Conservation (phyloP, 129 eudicot species). For the Artemisia argyi region DNA sequence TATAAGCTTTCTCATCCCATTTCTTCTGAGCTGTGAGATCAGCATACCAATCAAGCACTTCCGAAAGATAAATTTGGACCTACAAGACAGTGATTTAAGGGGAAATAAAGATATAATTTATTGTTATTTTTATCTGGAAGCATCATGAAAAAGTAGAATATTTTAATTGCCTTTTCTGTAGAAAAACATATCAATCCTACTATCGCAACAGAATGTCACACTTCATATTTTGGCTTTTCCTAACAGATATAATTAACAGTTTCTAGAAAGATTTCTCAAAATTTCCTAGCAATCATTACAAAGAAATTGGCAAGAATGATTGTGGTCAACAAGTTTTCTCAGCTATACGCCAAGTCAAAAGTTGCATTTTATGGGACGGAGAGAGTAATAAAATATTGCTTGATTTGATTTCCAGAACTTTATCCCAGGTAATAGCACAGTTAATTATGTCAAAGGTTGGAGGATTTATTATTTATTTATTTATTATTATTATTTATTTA, state of each 20-base stretch:
- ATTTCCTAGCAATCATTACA: not conserved
- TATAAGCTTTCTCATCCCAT: conserved; percentile 86
- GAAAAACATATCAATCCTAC: not conserved
- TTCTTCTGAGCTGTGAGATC: conserved; percentile 69
- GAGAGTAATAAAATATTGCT: conserved; percentile 3
- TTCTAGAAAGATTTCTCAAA: not conserved
- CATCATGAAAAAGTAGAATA: not conserved
- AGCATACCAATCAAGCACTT: conserved; percentile 90
- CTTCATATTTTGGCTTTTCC: not conserved
- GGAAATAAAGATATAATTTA: no score
- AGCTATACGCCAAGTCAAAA: not conserved
- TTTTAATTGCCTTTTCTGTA: not conserved
- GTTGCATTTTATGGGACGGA: not conserved
- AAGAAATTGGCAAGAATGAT: not conserved
- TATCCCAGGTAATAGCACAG: not conserved
- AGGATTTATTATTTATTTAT: no score
- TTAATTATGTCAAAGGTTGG: not conserved
- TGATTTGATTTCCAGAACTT: not conserved
- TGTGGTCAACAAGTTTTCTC: not conserved
- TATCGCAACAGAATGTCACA: not conserved
- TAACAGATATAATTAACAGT: not conserved
- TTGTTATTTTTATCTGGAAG: not conserved
- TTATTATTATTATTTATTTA: no score
- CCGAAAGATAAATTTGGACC: conserved; percentile 96
- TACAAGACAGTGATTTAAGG: conserved; percentile 22